Evolutionary conservation across 2,329 filamentous ascomycete species (phyloP).

Genomic region (Neofusicoccum parvum): DNA sequence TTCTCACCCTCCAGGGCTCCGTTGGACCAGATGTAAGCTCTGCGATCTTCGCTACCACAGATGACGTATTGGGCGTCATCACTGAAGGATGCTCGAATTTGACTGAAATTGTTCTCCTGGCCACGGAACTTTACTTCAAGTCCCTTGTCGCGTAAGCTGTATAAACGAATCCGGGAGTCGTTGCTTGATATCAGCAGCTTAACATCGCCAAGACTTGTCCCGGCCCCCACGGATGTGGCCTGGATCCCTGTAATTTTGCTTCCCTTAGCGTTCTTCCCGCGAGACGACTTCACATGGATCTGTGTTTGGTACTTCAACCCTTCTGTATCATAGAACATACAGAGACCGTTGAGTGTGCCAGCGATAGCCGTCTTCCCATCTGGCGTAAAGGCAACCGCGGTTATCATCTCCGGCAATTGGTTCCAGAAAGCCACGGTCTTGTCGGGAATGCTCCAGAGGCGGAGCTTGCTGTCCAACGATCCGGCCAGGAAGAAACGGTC

Average conservation of each 20-base stretch:
- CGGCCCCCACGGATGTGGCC: constrained; percentile 14
- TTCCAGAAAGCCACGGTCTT: constrained; percentile 85
- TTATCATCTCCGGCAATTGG: constrained; percentile 82
- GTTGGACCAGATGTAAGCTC: constrained; percentile 88
- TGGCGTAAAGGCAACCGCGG: constrained; percentile 89
- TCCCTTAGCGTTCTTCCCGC: constrained; percentile 91
- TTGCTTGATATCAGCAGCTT: constrained; percentile 93
- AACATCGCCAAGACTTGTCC: constrained; percentile 66
- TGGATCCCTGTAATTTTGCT: constrained; percentile 97
- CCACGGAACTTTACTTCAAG: constrained; percentile 90
- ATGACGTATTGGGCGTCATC: constrained; percentile 86
- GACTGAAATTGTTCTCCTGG: constrained; percentile 84
- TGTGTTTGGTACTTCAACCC: constrained; percentile 81
- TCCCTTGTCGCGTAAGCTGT: constrained; percentile 81
- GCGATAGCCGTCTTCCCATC: constrained; percentile 90
- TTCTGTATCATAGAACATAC: constrained; percentile 90
- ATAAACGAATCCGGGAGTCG: constrained; percentile 87
- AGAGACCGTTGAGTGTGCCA: constrained; percentile 81
- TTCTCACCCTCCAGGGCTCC: constrained; percentile 61
- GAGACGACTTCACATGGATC: constrained; percentile 88
- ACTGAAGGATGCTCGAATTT: constrained; percentile 86
- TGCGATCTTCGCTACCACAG: constrained; percentile 89
- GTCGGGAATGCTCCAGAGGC: constrained; percentile 96
- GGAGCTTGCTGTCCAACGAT: constrained; percentile 82
- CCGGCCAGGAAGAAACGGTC: constrained; percentile 97